These are phyloP conservation scores for Aspergillus pseudoterreus DNA, from an alignment of 2,329 filamentous ascomycete genomes.

Conservation along the genomic window DNA sequence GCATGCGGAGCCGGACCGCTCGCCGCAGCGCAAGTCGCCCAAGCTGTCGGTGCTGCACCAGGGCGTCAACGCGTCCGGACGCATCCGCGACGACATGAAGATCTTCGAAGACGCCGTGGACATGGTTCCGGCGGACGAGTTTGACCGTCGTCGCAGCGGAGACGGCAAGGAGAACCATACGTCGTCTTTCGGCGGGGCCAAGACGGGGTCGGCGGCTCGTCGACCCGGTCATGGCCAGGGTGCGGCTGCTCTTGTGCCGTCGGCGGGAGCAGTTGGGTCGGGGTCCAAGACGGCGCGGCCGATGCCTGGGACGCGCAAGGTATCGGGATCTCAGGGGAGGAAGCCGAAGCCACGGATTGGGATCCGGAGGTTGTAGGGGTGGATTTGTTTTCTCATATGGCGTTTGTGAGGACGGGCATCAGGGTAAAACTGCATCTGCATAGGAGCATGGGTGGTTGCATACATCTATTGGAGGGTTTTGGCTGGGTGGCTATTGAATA, in stretches of 20 bases:
- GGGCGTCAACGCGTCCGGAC: constrained; percentile 21
- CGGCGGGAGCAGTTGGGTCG: constrained; percentile 6
- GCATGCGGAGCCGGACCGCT: constrained; percentile 12
- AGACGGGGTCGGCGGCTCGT: constrained; percentile 5
- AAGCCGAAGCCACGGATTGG: constrained; percentile 35
- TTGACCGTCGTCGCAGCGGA: constrained; percentile 14
- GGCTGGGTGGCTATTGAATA: too few relatives aligned
- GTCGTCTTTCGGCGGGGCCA: constrained; percentile 7
- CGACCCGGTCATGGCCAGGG: not conserved
- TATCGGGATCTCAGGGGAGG: constrained; percentile 14
- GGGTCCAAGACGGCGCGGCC: constrained; percentile 17
- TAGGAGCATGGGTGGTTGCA: not conserved
- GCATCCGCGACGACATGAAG: constrained; percentile 24
- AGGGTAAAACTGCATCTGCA: not conserved
- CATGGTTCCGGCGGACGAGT: constrained; percentile 1
- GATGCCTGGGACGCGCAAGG: constrained; percentile 19
- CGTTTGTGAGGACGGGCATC: not conserved
- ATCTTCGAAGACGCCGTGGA: constrained; percentile 32
- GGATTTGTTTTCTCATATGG: not conserved
- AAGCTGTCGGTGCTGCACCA: constrained; percentile 26
- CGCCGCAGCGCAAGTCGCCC: constrained; percentile 33
- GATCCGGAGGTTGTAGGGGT: constrained; percentile 29
- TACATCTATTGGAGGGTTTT: not conserved
- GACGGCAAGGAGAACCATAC: constrained; percentile 24
- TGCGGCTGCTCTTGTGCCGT: constrained; percentile 2